Evolutionary conservation across 257 asterid genomes (phyloP), one percentile per base, ranked within the genome.

Genomic region (Nicotiana tomentosiformis): DNA sequence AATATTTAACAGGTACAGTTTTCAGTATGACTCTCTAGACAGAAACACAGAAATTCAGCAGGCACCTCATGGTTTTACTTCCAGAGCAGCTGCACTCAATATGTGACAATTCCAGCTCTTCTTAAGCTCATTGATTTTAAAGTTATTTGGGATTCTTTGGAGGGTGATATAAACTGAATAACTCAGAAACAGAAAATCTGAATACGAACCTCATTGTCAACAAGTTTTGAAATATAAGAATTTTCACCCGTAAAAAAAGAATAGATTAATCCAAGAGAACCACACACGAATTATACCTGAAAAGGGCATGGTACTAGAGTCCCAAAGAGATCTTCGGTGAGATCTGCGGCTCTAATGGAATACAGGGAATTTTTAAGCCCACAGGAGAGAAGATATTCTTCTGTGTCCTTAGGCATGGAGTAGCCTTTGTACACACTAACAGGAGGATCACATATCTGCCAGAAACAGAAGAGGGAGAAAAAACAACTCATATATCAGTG

Each of bases 351-450:
- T 85, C 92, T 94, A 51, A 96, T 84, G 83, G 97, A 86, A 88
- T 93, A 96, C 58, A 96, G 97, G 76, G 98, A 95, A 84, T 96
- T 91, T 89, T 91, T 92, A 86, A 94, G 97, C 84, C 98, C 98
- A 85, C 92, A 87, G 43, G 97, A 89, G 58, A 89, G 89, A 29
- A 96, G 97, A 86, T 94, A 88, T 86, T 96, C 91, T 84, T 94
- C 98, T 15, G 99, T 92, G 84, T 93, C 97, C 89, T 93, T 93
- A 55, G 94, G 94, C 95, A 96, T 88, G 80, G 91, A 85, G 80
- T 92, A 84, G 58, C 98, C 97, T 88, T 96, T 96, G 81, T 84
- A 94, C 69, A 94, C 98, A 78, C 99, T 94, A 77, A 91, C 99
- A 39, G 99, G 97, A 87, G 98, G 98, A 82, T 96, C 97, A 43